phyloP scores from a whole-genome alignment of 441 rosid genomes.

The Capsella rubella region DNA sequence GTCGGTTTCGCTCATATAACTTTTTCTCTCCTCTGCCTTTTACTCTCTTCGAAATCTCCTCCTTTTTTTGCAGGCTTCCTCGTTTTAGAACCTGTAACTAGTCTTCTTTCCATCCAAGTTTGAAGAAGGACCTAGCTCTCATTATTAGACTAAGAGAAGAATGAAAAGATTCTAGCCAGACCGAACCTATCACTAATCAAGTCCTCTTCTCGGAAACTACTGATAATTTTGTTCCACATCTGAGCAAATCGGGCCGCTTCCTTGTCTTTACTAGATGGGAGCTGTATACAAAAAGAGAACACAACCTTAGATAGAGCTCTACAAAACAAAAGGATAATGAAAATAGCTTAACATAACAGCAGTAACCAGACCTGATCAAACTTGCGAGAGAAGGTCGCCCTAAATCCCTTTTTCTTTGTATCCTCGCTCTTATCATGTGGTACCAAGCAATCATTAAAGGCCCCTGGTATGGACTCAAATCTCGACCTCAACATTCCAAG shows the following conservation, averaged over 20 bases:
- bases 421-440: conserved; percentile 56
- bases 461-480: conserved; percentile 66
- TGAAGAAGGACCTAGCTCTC: conserved; percentile 5
- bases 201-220: conserved; percentile 78
- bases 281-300: conserved; percentile 44
- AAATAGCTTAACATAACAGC: conserved; percentile 40
- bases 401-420: conserved; percentile 60
- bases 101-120: conserved; percentile 8
- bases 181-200: conserved; percentile 63
- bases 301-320: conserved; percentile 19
- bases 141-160: not conserved
- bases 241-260: conserved; percentile 77
- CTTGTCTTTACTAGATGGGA: conserved; percentile 54
- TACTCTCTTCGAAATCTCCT: conserved; percentile 92
- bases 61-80: conserved; percentile 63
- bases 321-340: conserved; percentile 15
- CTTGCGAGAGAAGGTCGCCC: conserved; percentile 56
- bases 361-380: conserved; percentile 49
- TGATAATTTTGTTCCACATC: conserved; percentile 74
- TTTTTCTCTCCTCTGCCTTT: conserved; percentile 82
- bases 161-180: conserved; percentile 16
- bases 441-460: conserved; percentile 65
- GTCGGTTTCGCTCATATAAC: conserved; percentile 60
- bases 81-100: conserved; percentile 68
- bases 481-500: conserved; percentile 77